Percentiles rank a stretch among this genome's conserved stretches.
These are phyloP conservation scores for Magnaporthiopsis rhizophila DNA, from an alignment of 2,329 filamentous ascomycete genomes.

Conservation along the genomic window DNA sequence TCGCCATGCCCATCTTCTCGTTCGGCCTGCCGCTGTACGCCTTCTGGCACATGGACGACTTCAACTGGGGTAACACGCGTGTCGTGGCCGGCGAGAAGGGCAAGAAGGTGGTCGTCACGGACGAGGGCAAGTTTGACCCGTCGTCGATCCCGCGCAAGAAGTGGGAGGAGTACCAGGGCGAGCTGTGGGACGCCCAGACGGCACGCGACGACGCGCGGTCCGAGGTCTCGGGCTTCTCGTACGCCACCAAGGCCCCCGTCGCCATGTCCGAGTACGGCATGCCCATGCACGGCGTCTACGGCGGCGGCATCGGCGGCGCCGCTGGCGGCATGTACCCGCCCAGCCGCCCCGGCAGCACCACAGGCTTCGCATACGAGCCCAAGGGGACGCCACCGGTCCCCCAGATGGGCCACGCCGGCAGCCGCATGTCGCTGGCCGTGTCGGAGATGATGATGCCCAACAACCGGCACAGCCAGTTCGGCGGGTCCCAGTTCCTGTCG, in stretches of 20 bases:
- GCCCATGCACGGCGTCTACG: slow-evolving; percentile 31
- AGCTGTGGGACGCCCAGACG: slow-evolving; percentile 92
- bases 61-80: slow-evolving; percentile 98
- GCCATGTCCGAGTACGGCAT: slow-evolving; percentile 63
- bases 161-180: slow-evolving; percentile 98
- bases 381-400: slow-evolving; percentile 31
- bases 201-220: slow-evolving; percentile 74
- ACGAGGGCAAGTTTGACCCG: slow-evolving; percentile 97
- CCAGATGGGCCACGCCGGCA: slow-evolving; percentile 39
- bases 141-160: slow-evolving; percentile 89
- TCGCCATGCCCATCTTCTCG: slow-evolving; percentile 86
- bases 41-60: slow-evolving; percentile 99
- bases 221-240: slow-evolving; percentile 88
- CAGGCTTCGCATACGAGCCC: slow-evolving; percentile 40
- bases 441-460: slow-evolving; percentile 47
- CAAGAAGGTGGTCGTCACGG: slow-evolving; percentile 84
- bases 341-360: slow-evolving; percentile 47
- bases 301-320: slow-evolving; percentile 52
- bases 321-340: slow-evolving; percentile 33
- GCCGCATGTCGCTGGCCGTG: slow-evolving; percentile 71
- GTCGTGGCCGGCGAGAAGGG: slow-evolving; percentile 91
- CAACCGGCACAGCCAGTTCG: slow-evolving; percentile 54
- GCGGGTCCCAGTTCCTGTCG: slow-evolving; percentile 47
- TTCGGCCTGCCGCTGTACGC: slow-evolving; percentile 85
- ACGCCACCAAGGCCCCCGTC: slow-evolving; percentile 70